A percentile compares a stretch with the other conserved stretches of the same genome.
phyloP scores from a whole-genome alignment of 257 asterid species.

The Jacaranda mimosifolia region DNA sequence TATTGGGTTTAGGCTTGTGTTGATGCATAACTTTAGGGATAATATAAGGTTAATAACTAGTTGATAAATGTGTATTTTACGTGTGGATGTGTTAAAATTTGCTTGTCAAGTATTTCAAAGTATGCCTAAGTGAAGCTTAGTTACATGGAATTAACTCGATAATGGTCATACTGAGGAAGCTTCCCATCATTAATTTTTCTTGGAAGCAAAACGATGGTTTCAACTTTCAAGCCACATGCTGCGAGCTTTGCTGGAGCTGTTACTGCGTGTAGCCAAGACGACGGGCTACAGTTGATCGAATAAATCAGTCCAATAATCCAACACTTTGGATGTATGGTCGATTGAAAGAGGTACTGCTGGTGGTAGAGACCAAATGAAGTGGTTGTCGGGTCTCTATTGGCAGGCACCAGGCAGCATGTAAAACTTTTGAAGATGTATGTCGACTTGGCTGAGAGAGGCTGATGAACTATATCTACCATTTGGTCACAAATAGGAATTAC shows the following conservation, averaged over 20 bases:
- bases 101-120: constrained; percentile 66
- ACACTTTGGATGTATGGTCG: constrained; percentile 84
- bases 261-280: constrained; percentile 77
- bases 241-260: constrained; percentile 87
- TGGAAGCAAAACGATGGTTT: constrained; percentile 61
- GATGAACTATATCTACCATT: constrained; percentile 51
- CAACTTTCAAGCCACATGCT: constrained; percentile 64
- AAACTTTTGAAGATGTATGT: constrained; percentile 50
- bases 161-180: constrained; percentile 64
- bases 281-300: constrained; percentile 59
- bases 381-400: constrained; percentile 70
- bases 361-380: constrained; percentile 73
- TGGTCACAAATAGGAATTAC: constrained; percentile 65
- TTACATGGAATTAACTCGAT: constrained; percentile 87
- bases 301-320: constrained; percentile 65
- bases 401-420: constrained; percentile 79
- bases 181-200: constrained; percentile 51
- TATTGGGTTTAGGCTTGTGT: constrained; percentile 65
- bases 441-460: constrained; percentile 60
- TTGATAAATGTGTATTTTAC: constrained; percentile 78
- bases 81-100: constrained; percentile 73
- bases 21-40: constrained; percentile 40
- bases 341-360: constrained; percentile 62
- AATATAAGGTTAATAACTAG: constrained; percentile 62
- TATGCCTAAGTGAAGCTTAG: constrained; percentile 64